phyloP scores from a whole-genome alignment of 1,284 basidiomycete species.

The Marasmius oreades region DNA sequence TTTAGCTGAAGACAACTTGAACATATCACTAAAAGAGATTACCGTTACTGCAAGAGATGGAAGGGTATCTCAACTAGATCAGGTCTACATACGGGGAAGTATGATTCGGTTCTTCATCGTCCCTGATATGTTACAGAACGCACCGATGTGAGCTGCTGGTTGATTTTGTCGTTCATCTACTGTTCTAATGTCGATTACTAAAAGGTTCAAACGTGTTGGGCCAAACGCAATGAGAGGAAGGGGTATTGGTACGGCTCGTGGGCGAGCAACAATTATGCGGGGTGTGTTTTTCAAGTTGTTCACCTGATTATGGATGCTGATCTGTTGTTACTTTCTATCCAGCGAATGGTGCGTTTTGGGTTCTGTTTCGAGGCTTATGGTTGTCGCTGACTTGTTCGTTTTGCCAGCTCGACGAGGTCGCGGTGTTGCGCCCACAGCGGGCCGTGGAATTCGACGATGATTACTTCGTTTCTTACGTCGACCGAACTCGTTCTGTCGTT shows the following conservation, averaged over 20 bases:
- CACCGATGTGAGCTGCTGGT: slow-evolving; percentile 81
- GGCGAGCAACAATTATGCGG: slow-evolving; percentile 94
- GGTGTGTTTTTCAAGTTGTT: slow-evolving; percentile 45
- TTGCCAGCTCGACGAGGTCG: slow-evolving; percentile 76
- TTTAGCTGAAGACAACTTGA: slow-evolving; percentile 96
- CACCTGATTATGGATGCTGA: slow-evolving; percentile 16
- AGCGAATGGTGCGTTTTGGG: slow-evolving; percentile 57
- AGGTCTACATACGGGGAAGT: slow-evolving; percentile 97
- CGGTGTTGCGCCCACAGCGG: slow-evolving; percentile 60
- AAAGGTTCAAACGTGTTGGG: slow-evolving; percentile 97
- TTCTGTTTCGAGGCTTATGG: background rate
- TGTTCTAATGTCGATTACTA: slow-evolving; percentile 10
- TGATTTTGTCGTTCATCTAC: slow-evolving; percentile 10
- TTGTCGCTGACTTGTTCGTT: slow-evolving; percentile 16
- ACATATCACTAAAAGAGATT: slow-evolving; percentile 95
- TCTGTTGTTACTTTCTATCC: slow-evolving; percentile 18
- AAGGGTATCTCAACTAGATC: slow-evolving; percentile 98
- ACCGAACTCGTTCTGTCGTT: background rate
- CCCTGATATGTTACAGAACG: slow-evolving; percentile 98
- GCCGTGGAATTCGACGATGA: slow-evolving; percentile 77
- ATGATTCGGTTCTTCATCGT: slow-evolving; percentile 99
- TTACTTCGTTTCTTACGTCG: slow-evolving; percentile 8
- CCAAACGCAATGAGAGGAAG: slow-evolving; percentile 98
- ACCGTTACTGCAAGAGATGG: slow-evolving; percentile 98
- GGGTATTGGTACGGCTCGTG: slow-evolving; percentile 97